Conservation (phyloP, 768 basidiomycete genomes). For the Psilocybe cubensis region DNA sequence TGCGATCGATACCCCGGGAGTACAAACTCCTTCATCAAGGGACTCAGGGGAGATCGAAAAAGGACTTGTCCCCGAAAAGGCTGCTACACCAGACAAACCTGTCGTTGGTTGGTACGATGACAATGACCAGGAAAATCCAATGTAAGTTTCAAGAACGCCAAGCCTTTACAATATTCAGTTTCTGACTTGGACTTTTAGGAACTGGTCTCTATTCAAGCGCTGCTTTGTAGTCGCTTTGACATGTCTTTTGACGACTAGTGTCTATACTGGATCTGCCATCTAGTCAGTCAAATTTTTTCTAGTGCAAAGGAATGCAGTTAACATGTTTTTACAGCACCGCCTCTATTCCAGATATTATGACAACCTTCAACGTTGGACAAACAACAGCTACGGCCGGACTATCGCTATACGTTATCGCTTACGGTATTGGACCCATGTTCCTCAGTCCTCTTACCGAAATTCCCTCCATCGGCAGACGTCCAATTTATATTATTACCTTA, state of each 20-base stretch:
- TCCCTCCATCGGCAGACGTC: not conserved
- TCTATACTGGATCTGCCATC: slow-evolving; percentile 4
- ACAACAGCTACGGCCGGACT: slow-evolving; percentile 3
- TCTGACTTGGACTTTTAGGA: not conserved
- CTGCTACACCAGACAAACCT: not conserved
- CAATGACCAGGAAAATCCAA: not conserved
- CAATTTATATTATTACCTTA: slow-evolving; percentile 2
- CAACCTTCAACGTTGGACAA: not conserved
- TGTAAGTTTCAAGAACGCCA: not conserved
- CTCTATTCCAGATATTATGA: slow-evolving; percentile 2
- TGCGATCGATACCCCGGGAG: not conserved
- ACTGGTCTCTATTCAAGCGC: slow-evolving; percentile 1
- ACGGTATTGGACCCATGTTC: slow-evolving; percentile 4
- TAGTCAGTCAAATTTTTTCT: not conserved
- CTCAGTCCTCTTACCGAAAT: slow-evolving; percentile 4
- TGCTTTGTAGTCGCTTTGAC: slow-evolving; percentile 1
- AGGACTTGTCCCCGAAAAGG: not conserved
- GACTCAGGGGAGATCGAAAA: not conserved
- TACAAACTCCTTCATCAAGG: not conserved
- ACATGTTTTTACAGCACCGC: not conserved
- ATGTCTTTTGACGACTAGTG: slow-evolving; percentile 3
- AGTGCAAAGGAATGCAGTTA: not conserved
- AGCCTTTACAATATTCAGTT: not conserved
- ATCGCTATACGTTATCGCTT: slow-evolving; percentile 3
- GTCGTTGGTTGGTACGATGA: not conserved